Base-by-base conservation (phyloP, 768 basidiomycete species). In the Kwoniella newhampshirensis region DNA sequence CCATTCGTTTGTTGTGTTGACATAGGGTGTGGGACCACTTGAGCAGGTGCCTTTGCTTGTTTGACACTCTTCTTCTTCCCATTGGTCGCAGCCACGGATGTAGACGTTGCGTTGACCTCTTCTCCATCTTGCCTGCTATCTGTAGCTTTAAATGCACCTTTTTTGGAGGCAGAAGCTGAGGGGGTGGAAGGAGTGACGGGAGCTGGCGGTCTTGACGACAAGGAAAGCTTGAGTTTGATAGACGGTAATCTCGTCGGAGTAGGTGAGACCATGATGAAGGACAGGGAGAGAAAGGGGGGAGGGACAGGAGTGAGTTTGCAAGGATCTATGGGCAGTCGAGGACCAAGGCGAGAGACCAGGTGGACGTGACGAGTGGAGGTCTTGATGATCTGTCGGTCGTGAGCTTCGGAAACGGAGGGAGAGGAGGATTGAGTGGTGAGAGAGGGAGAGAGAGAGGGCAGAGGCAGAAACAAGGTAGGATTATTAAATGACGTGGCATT, bases 201-300 rank as follows among this genome's bases (percentile, higher is more conserved):
- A 26, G 41, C 30, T 18, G 54, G 30, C 2, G 26, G 28, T 32
- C 48, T 39, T n/a, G 48, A 40, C 26, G 51, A 46, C 15, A 63
- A 57, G 21, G 61, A 57, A 12, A 64, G 54, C 51, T 91, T 93
- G 42, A 88, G 84, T 76, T 89, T 89, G 56, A 80, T 69, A 4
- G 62, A 58, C 37, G 62, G 46, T 37, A 62, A 59, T 8, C 47
- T 47, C 7, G 46, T 37, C 12, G 50, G 30, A 2, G 55, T 27
- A n/a, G 39, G 57, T n/a, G 40, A 18, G 35, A 39, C 30, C 46
- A 53, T 53, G 15, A 8, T 32, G 11, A 25, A 8, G 25, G 51
- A 53, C 11, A 8, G 25, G 26, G 15, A 51, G 32, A 39, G 20
- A n/a, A 36, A n/a, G 5, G 39, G 8, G 13, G 9, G 36, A 51